Evolutionary conservation across 2,329 filamentous ascomycete species (phyloP), one percentile per base, ranked within the genome.

Genomic region (Cercospora berteroae): DNA sequence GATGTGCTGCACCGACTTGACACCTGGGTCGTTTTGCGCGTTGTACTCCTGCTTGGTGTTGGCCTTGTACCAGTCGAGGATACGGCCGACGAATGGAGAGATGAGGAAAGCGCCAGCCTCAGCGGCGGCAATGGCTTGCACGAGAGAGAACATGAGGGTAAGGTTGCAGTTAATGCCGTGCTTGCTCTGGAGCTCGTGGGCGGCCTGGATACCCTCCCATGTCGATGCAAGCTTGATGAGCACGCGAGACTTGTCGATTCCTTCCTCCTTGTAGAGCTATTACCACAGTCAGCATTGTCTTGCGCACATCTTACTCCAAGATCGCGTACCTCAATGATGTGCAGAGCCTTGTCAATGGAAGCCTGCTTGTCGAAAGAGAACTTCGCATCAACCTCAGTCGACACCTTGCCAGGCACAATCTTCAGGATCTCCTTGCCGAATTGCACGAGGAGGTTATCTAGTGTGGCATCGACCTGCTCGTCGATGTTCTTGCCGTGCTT

Each of bases 61-160:
- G 68, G 92, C 92, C 92, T 99, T 99, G 92, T 90, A 97, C 94
- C 94, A 99, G 85, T 99, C 95, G 75, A 99, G 91, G 80, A 99
- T 99, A 80, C 95, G 94, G 82, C 95, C 95, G 76, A 99, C 95
- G 84, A 98, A 99, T 81, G 95, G 95, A 60, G 95, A 98, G 86
- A 99, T 98, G 80, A 99, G 91, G 90, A 91, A 98, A 77, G 94
- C 93, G 78, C 88, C 89, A 74, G 95, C 95, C 87, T 99, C 95
- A 70, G 95, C 95, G 78, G 92, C 94, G 74, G 92, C 94, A 77
- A 98, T 96, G 79, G 95, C 95, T 87, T 99, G 95, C 74, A 91
- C 87, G 72, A 90, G 85, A 60, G 94, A 97, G 90, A 99, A 99
- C 91, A 99, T 94, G 81, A 99, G 92, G 71, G 95, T 99, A 80